Evolutionary conservation across 169 alveolate genomes (phyloP).

Genomic region (Hepatocystis sp.): DNA sequence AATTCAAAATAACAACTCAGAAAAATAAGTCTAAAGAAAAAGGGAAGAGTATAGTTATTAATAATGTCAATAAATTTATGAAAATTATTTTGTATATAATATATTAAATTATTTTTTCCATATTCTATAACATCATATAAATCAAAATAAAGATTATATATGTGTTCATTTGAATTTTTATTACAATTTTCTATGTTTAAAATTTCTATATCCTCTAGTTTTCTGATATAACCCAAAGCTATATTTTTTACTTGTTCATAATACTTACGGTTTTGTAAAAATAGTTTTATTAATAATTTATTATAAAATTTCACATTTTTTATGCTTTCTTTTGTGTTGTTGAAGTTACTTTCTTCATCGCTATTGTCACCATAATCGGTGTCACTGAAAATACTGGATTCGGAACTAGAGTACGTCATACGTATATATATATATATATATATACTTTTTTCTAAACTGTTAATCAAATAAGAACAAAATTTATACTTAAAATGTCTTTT

Average conservation of each 20-base stretch:
- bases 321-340: slow-evolving; percentile 39
- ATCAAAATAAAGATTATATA: slow-evolving; percentile 62
- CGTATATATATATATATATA: too few species aligned
- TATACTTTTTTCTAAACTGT: too few species aligned
- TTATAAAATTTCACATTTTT: slow-evolving; percentile 45
- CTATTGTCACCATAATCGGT: slow-evolving; percentile 39
- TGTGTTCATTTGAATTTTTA: slow-evolving; percentile 26
- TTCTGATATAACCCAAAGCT: slow-evolving; percentile 56
- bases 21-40: slow-evolving; percentile 52
- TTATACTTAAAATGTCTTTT: too few species aligned
- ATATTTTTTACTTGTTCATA: slow-evolving; percentile 57
- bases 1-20: slow-evolving; percentile 68
- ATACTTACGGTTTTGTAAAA: slow-evolving; percentile 56
- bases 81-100: slow-evolving; percentile 59
- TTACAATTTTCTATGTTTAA: slow-evolving; percentile 20
- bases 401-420: slow-evolving; percentile 58
- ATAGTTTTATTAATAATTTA: slow-evolving; percentile 52
- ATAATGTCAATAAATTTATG: slow-evolving; percentile 69
- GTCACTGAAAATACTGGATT: slow-evolving; percentile 65
- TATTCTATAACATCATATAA: slow-evolving; percentile 57
- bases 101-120: slow-evolving; percentile 65
- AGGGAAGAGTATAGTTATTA: slow-evolving; percentile 52
- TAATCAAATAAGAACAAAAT: slow-evolving; percentile 8
- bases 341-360: slow-evolving; percentile 21
- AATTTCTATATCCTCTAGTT: slow-evolving; percentile 60